A percentile compares a stretch with the other conserved stretches of the same genome.
Evolutionary conservation across 306 rosid species (phyloP).

Genomic region (Alnus rubra): DNA sequence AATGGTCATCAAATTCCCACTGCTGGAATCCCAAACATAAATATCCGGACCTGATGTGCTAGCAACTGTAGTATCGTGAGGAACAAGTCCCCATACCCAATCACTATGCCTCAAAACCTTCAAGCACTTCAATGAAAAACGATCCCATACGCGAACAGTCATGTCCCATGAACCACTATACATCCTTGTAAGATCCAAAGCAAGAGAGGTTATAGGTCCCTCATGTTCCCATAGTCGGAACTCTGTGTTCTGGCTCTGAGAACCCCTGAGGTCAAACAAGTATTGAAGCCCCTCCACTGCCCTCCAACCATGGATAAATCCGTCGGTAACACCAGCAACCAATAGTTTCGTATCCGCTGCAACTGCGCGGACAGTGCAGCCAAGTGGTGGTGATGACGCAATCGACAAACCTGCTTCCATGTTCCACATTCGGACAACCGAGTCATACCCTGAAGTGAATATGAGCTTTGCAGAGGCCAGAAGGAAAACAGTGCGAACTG

Average conservation of each 20-base stretch:
- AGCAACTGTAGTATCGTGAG: constrained; percentile 71
- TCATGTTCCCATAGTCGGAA: constrained; percentile 91
- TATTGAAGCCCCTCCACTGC: constrained; percentile 70
- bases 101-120: constrained; percentile 80
- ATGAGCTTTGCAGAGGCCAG: constrained; percentile 79
- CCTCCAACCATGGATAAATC: constrained; percentile 93
- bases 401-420: constrained; percentile 83
- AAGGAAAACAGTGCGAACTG: constrained; percentile 76
- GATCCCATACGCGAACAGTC: constrained; percentile 90
- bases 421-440: constrained; percentile 85
- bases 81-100: constrained; percentile 90
- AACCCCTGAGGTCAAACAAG: constrained; percentile 71
- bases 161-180: constrained; percentile 99
- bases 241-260: constrained; percentile 52
- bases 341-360: constrained; percentile 72
- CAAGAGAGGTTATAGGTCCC: constrained; percentile 85
- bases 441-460: constrained; percentile 89
- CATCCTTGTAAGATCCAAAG: constrained; percentile 83
- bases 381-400: constrained; percentile 73
- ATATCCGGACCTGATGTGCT: constrained; percentile 83
- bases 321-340: constrained; percentile 86
- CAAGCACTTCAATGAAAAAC: constrained; percentile 56
- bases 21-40: constrained; percentile 72
- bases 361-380: constrained; percentile 89
- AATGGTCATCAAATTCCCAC: constrained; percentile 51